Evolutionary conservation across 2,329 filamentous ascomycete genomes (phyloP).

Genomic region (Clathrospora elynae): DNA sequence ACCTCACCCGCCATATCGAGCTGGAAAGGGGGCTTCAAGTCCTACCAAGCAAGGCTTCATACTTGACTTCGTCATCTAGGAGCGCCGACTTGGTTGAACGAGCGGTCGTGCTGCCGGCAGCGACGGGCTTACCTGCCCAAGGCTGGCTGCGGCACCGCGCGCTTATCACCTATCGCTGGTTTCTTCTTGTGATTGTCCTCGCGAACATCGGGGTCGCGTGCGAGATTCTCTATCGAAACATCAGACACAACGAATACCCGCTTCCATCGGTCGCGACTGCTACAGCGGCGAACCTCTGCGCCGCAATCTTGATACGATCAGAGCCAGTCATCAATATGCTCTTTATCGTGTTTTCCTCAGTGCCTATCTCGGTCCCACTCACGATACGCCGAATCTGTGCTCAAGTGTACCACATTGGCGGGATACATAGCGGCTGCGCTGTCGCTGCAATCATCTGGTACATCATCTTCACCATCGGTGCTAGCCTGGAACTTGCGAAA

Average conservation of each 20-base stretch:
- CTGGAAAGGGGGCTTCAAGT: too few species aligned
- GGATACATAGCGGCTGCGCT: slow-evolving; percentile 46
- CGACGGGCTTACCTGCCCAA: slow-evolving; percentile 34
- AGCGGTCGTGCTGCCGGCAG: slow-evolving; percentile 26
- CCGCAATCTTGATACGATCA: slow-evolving; percentile 43
- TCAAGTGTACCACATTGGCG: slow-evolving; percentile 46
- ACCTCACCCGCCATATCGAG: too few species aligned
- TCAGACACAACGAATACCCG: slow-evolving; percentile 27
- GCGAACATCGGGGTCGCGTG: slow-evolving; percentile 36
- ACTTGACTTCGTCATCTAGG: slow-evolving; percentile 13
- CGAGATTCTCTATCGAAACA: slow-evolving; percentile 31
- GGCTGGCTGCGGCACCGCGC: slow-evolving; percentile 42
- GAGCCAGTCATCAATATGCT: slow-evolving; percentile 47
- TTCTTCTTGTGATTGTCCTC: slow-evolving; percentile 38
- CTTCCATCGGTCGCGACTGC: slow-evolving; percentile 43
- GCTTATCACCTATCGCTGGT: slow-evolving; percentile 41
- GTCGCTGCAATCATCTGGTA: slow-evolving; percentile 51
- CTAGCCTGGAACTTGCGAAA: slow-evolving; percentile 43
- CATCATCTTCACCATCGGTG: slow-evolving; percentile 49
- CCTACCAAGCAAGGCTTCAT: too few species aligned
- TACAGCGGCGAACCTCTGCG: slow-evolving; percentile 46
- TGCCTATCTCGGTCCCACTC: slow-evolving; percentile 40
- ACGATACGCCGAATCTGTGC: slow-evolving; percentile 41
- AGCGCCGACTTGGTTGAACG: slow-evolving; percentile 23
- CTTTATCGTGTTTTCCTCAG: slow-evolving; percentile 44